phyloP scores from a whole-genome alignment of 495 filamentous ascomycete species.

The Xylaria longipes region DNA sequence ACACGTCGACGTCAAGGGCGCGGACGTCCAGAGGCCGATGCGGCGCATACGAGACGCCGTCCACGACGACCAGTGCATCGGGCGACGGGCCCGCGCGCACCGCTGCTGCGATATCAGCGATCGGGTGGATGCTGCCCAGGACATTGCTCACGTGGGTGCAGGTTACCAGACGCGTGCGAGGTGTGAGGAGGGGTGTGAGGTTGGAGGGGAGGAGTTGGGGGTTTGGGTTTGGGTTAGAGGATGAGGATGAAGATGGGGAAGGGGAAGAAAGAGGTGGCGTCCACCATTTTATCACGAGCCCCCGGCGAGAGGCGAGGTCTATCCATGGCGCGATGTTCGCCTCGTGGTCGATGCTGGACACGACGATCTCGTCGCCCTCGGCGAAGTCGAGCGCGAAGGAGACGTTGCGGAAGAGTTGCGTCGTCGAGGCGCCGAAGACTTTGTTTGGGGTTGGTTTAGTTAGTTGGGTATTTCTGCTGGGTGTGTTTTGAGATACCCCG shows the following conservation, averaged over 20 bases:
- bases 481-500: neutral
- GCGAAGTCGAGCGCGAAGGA: conserved; percentile 64
- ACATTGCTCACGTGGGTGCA: conserved; percentile 76
- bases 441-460: conserved; percentile 6
- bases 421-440: conserved; percentile 73
- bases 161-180: conserved; percentile 67
- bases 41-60: conserved; percentile 74
- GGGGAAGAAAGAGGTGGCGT: conserved; percentile 38
- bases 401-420: conserved; percentile 75
- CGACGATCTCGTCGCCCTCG: conserved; percentile 66
- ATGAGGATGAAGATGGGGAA: neutral
- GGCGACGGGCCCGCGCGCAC: conserved; percentile 53
- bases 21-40: conserved; percentile 73
- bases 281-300: conserved; percentile 73
- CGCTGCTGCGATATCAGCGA: conserved; percentile 59
- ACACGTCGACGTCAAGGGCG: conserved; percentile 72
- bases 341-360: conserved; percentile 75
- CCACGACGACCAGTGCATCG: conserved; percentile 51
- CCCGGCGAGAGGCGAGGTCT: conserved; percentile 61
- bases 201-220: conserved; percentile 60
- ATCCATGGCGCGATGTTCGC: conserved; percentile 75
- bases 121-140: conserved; percentile 70
- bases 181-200: conserved; percentile 60
- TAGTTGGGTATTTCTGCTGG: neutral
- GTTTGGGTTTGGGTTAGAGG: conserved; percentile 41